Percentiles rank a stretch among this genome's conserved stretches.
These are phyloP conservation scores for Dittrichia graveolens DNA, from an alignment of 129 eudicot species.

Conservation along the genomic window DNA sequence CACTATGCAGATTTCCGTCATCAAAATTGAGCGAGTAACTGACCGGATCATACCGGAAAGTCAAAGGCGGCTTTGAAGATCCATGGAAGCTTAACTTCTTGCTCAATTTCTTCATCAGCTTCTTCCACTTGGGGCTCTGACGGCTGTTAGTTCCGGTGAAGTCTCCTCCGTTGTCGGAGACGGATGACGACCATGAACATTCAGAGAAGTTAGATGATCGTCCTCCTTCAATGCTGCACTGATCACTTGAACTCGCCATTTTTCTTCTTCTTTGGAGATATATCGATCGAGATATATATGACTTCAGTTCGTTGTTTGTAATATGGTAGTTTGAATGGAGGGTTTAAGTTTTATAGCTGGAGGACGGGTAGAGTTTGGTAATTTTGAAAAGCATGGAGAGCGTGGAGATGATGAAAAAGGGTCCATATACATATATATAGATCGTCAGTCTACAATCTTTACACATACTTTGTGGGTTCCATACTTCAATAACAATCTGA, in stretches of 20 bases:
- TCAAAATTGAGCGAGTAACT: conserved; percentile 83
- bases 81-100: conserved; percentile 42
- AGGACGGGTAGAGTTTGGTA: neutral
- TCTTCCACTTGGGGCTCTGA: conserved; percentile 44
- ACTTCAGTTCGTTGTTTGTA: conserved; percentile 5
- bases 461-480: neutral
- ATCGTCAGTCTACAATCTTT: conserved; percentile 4
- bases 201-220: conserved; percentile 25
- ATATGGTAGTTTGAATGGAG: neutral
- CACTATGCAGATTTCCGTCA: conserved; percentile 47
- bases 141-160: conserved; percentile 33
- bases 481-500: neutral
- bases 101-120: conserved; percentile 53
- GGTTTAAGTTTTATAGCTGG: neutral
- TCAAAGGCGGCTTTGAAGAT: conserved; percentile 45
- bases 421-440: too few relatives aligned
- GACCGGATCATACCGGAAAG: conserved; percentile 58
- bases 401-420: neutral
- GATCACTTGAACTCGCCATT: neutral
- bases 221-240: conserved; percentile 4
- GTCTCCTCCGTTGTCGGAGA: conserved; percentile 58
- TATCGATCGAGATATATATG: neutral
- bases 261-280: neutral
- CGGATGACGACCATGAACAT: conserved; percentile 27
- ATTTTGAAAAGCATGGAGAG: neutral